Evolutionary conservation across 345 rosid genomes (phyloP), one percentile per base, ranked within the genome.

Genomic region (Populus nigra): DNA sequence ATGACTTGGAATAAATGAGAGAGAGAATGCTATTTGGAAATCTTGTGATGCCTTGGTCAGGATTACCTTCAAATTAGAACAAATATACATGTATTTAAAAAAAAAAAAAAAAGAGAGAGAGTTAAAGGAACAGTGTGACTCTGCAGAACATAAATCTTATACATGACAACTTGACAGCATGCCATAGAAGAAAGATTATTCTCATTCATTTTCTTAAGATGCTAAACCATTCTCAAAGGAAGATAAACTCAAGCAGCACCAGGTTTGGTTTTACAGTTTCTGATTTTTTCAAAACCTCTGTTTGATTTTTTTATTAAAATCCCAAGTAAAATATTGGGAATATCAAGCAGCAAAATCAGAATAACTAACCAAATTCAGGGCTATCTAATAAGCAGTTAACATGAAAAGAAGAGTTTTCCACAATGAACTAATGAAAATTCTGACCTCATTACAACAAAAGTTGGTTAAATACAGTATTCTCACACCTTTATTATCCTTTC

Each of bases 1-100:
- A 88, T 78, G 94, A 78, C 77, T 77, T 83, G 29, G 92, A 88
- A 85, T 72, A 57, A 72, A 86, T 73, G 69, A 89, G 81, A 39
- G 88, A 83, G 78, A 90, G 76, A 65, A 93, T 85, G 77, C 81
- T 84, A 79, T 88, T 83, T 50, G 86, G 90, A 75, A 86, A 61
- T 78, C 79, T 82, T 78, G 77, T 83, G 75, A 87, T 68, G 45
- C 89, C 91, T 77, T 82, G 85, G 75, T 83, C 86, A 33, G 83
- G 85, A 84, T 88, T 83, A 87, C 91, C 98, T 93, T 82, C 78
- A 76, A 62, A 53, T 50, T 36, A 67, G 43, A 71, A 76, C 72
- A 70, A 4, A 73, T 18, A 50, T 41, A 3, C 45, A 41, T 10
- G 1, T 41, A 41, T 41, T 41, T 62, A 50, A 39, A 62, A 59